Evolutionary conservation across 169 alveolate genomes (phyloP).

Genomic region (Babesia caballi): DNA sequence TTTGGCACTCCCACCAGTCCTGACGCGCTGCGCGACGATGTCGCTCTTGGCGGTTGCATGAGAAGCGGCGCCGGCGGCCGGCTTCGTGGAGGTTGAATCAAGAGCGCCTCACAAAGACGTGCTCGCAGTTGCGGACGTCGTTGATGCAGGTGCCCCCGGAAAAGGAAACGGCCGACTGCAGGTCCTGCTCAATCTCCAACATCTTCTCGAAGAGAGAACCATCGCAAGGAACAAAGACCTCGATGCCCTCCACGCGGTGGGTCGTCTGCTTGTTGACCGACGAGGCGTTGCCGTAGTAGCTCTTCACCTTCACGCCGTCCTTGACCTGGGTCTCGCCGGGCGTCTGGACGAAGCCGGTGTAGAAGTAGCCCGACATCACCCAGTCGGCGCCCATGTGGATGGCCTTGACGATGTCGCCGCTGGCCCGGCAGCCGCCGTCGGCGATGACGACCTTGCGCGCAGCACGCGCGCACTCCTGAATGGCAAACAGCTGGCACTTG

Average conservation of each 20-base stretch:
- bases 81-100: background rate
- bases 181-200: slow-evolving; percentile 53
- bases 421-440: slow-evolving; percentile 91
- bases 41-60: no score
- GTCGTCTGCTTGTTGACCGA: slow-evolving; percentile 51
- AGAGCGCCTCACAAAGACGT: slow-evolving; percentile 23
- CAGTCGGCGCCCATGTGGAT: slow-evolving; percentile 88
- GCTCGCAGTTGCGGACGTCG: slow-evolving; percentile 41
- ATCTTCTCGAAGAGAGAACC: slow-evolving; percentile 37
- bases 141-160: slow-evolving; percentile 48
- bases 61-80: no score
- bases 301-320: slow-evolving; percentile 79
- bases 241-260: slow-evolving; percentile 50
- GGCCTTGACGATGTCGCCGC: slow-evolving; percentile 91
- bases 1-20: no score
- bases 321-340: slow-evolving; percentile 89
- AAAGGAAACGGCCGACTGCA: slow-evolving; percentile 62
- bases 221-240: slow-evolving; percentile 28
- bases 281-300: slow-evolving; percentile 86
- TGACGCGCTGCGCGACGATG: no score
- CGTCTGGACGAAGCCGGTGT: slow-evolving; percentile 90
- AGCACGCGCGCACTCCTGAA: slow-evolving; percentile 78
- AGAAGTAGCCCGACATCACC: slow-evolving; percentile 89
- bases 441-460: slow-evolving; percentile 83
- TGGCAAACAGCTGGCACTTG: slow-evolving; percentile 88